A percentile compares a stretch with the other conserved stretches of the same genome.
phyloP scores from a whole-genome alignment of 2,329 filamentous ascomycete species.

The Juglanconis sp. region DNA sequence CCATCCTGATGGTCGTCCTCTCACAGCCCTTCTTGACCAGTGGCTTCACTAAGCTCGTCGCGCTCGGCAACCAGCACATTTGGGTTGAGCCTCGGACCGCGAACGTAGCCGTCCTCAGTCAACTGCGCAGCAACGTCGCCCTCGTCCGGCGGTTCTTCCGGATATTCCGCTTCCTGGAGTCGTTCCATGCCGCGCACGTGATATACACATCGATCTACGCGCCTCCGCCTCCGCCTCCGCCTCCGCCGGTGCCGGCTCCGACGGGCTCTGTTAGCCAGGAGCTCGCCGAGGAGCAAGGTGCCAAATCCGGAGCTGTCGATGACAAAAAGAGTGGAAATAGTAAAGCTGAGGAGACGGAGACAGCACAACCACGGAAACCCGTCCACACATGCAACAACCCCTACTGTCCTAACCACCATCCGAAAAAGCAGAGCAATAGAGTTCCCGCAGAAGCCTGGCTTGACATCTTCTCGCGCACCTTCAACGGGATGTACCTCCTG shows the following conservation, averaged over 20 bases:
- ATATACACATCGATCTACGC: slow-evolving; percentile 31
- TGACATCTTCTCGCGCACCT: slow-evolving; percentile 54
- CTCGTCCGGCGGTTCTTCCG: slow-evolving; percentile 61
- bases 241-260: not conserved
- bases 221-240: slow-evolving; percentile 11
- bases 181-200: slow-evolving; percentile 49
- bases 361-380: not conserved
- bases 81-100: slow-evolving; percentile 7
- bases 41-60: slow-evolving; percentile 2
- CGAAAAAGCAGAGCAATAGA: slow-evolving; percentile 7
- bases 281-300: not conserved
- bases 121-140: slow-evolving; percentile 5
- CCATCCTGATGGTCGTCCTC: slow-evolving; percentile 12
- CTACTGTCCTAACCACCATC: slow-evolving; percentile 14
- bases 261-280: not conserved
- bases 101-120: not conserved
- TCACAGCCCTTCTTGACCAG: slow-evolving; percentile 9
- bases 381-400: slow-evolving; percentile 15
- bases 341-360: not conserved
- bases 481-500: slow-evolving; percentile 64
- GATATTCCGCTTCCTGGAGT: slow-evolving; percentile 64
- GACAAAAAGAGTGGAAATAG: not conserved
- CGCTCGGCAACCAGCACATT: slow-evolving; percentile 6
- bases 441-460: slow-evolving; percentile 40
- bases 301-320: too few species aligned